Conservation (phyloP, 2,329 filamentous ascomycete species). For the Pseudonectria foliicola region DNA sequence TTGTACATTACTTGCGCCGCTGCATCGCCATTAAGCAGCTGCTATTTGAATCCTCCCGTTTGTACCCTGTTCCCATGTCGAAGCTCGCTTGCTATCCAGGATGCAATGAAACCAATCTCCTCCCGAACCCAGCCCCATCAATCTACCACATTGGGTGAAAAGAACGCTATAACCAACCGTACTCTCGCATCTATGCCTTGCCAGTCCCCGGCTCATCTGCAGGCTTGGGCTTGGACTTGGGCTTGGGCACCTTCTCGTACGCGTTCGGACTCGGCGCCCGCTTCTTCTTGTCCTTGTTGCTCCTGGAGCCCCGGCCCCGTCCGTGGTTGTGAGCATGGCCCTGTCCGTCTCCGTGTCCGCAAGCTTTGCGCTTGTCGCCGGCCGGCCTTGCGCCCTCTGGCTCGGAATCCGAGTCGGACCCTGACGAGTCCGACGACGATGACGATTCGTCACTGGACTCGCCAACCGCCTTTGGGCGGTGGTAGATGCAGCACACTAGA, state of each 20-base stretch:
- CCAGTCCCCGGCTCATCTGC: conserved; percentile 13
- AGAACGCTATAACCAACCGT: too few relatives aligned
- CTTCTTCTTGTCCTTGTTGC: conserved; percentile 29
- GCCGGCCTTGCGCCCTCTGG: conserved; percentile 19
- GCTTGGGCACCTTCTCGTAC: conserved; percentile 64
- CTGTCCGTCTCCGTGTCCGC: conserved; percentile 31
- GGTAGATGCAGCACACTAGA: conserved; percentile 97
- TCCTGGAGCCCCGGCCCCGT: conserved; percentile 22
- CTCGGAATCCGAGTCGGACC: conserved; percentile 36
- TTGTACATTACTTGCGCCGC: too few relatives aligned
- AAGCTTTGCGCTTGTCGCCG: conserved; percentile 33
- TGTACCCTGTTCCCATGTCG: too few relatives aligned
- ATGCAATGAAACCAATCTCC: too few relatives aligned
- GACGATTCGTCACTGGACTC: conserved; percentile 70
- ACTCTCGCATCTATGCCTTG: conserved; percentile 13
- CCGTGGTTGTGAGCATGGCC: conserved; percentile 24
- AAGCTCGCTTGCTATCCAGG: too few relatives aligned
- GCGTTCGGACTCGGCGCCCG: conserved; percentile 66
- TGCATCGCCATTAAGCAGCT: too few relatives aligned
- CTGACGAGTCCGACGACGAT: conserved; percentile 49
- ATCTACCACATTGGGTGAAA: too few relatives aligned
- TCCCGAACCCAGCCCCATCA: too few relatives aligned
- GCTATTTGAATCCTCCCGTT: too few relatives aligned
- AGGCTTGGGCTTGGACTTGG: conserved; percentile 25
- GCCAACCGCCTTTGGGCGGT: conserved; percentile 71